phyloP scores from a whole-genome alignment of 805 yeast genomes.

The Zygotorulaspora chibaensis region DNA sequence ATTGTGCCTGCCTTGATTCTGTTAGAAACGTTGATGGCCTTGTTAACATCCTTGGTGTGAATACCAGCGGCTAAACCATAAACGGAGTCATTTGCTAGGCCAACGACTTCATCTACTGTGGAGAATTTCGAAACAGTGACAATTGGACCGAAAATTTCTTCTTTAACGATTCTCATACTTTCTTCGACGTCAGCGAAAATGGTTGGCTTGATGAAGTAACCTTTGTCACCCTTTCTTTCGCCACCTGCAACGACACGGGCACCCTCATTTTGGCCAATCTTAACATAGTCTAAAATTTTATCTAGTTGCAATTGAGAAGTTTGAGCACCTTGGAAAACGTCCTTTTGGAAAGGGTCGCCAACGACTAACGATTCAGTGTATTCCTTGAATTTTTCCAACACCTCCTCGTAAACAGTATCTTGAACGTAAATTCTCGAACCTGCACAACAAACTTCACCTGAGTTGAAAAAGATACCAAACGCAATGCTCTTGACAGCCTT shows the following conservation, averaged over 20 bases:
- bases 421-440: constrained; percentile 86
- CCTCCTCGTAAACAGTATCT: constrained; percentile 62
- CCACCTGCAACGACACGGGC: constrained; percentile 80
- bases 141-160: constrained; percentile 92
- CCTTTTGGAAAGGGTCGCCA: constrained; percentile 76
- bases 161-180: constrained; percentile 70
- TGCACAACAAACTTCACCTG: constrained; percentile 93
- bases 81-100: constrained; percentile 67
- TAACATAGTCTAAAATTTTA: constrained; percentile 59
- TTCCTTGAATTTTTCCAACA: constrained; percentile 52
- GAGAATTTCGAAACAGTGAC: constrained; percentile 69
- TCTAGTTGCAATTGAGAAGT: constrained; percentile 63
- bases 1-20: constrained; percentile 73
- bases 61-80: constrained; percentile 88
- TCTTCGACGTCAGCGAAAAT: constrained; percentile 77
- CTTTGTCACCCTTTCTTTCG: constrained; percentile 63
- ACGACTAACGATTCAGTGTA: constrained; percentile 52
- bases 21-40: constrained; percentile 62
- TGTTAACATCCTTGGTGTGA: constrained; percentile 66
- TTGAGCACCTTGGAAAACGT: constrained; percentile 70
- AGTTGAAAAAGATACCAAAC: constrained; percentile 76
- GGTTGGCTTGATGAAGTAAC: constrained; percentile 76
- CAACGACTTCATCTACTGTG: constrained; percentile 69
- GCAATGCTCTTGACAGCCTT: constrained; percentile 63
- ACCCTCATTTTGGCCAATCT: constrained; percentile 62